Evolutionary conservation across 2,329 filamentous ascomycete species (phyloP).

Genomic region (Pseudonectria foliicola): DNA sequence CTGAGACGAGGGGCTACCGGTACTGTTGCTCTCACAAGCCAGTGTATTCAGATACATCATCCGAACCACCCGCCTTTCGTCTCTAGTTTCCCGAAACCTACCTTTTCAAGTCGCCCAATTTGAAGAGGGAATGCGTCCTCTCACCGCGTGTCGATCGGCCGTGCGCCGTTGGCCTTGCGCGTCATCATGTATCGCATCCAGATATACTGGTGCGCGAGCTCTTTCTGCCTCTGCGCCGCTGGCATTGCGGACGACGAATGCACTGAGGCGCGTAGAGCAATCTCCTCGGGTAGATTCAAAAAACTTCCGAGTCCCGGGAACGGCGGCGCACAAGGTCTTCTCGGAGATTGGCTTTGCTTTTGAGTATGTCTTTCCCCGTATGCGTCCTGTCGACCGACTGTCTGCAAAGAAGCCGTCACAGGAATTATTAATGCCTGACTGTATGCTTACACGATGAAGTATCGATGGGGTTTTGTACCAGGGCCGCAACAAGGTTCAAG

Average conservation of each 20-base stretch:
- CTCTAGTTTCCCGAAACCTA: neutral
- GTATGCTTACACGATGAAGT: conserved; percentile 23
- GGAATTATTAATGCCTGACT: neutral
- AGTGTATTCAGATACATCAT: conserved; percentile 4
- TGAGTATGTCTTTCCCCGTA: conserved; percentile 20
- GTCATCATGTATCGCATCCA: conserved; percentile 3
- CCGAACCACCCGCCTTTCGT: conserved; percentile 1
- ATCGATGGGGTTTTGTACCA: conserved; percentile 96
- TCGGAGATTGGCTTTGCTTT: conserved; percentile 32
- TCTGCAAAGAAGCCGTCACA: neutral
- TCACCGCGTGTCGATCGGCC: conserved; percentile 15
- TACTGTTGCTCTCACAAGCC: conserved; percentile 4
- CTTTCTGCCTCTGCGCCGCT: conserved; percentile 1
- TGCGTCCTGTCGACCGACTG: neutral
- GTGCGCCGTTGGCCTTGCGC: conserved; percentile 10
- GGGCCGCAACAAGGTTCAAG: conserved; percentile 69
- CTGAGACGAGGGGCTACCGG: conserved; percentile 6
- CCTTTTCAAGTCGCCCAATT: too few species aligned
- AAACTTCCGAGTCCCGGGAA: conserved; percentile 14
- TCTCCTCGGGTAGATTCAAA: conserved; percentile 9
- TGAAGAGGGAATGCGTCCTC: too few species aligned
- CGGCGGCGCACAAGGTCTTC: conserved; percentile 17
- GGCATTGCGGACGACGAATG: conserved; percentile 13
- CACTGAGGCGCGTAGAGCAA: conserved; percentile 8
- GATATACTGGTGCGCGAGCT: conserved; percentile 6